Conservation (phyloP, 2,329 filamentous ascomycete genomes). For the Thielaviopsis populi region DNA sequence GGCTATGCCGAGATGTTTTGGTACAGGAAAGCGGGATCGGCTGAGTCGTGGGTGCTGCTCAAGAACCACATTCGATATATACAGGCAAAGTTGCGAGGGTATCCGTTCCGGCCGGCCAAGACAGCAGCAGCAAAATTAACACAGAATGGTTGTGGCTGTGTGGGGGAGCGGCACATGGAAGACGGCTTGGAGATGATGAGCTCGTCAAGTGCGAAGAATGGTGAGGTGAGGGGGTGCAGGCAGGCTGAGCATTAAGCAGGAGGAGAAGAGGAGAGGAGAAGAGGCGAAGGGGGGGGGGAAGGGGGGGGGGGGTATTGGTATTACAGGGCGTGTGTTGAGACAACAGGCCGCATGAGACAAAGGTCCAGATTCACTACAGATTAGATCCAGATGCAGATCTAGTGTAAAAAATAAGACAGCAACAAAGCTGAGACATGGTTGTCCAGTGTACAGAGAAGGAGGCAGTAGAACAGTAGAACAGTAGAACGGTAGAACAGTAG, state of each 20-base stretch:
- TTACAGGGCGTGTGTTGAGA: background rate
- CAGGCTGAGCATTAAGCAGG: background rate
- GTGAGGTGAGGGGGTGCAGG: background rate
- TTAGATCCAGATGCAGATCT: background rate
- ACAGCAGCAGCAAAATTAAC: no score
- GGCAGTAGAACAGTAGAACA: no score
- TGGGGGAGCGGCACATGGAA: no score
- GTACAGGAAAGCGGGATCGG: background rate
- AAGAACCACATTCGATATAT: conserved; percentile 13
- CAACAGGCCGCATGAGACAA: background rate
- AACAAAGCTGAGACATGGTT: background rate
- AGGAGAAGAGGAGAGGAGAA: background rate
- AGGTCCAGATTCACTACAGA: background rate
- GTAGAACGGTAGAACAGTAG: no score
- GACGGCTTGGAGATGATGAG: background rate
- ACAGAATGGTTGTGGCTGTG: background rate
- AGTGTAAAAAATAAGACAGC: background rate
- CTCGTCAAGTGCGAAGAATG: background rate
- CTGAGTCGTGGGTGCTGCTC: conserved; percentile 12
- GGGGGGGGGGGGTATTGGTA: no score
- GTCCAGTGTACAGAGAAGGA: background rate
- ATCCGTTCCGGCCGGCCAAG: background rate
- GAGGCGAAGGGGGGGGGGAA: background rate
- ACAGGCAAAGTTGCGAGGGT: background rate
- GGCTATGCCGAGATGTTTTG: conserved; percentile 9